Conservation (phyloP, 1,139 yeast species). For the Suhomyces panamericanus region DNA sequence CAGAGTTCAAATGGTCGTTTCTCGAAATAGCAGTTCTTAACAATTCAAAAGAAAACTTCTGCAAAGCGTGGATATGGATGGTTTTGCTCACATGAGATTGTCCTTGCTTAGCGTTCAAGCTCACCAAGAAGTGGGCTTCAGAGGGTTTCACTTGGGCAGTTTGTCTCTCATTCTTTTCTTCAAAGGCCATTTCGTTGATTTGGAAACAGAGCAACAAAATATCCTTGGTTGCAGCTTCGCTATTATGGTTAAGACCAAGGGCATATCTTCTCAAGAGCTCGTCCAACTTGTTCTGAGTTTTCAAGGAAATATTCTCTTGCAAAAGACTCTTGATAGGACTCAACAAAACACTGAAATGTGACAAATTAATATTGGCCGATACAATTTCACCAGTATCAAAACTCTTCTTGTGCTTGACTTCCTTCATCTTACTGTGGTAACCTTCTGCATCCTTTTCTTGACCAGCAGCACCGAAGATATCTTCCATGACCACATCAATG, state of each 20-base stretch:
- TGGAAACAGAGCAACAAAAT: constrained; percentile 75
- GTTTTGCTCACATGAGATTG: constrained; percentile 54
- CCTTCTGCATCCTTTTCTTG: constrained; percentile 95
- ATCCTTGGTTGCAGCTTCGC: constrained; percentile 55
- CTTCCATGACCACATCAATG: constrained; percentile 83
- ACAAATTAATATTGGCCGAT: constrained; percentile 63
- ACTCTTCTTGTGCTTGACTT: constrained; percentile 86
- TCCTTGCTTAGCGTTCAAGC: constrained; percentile 58
- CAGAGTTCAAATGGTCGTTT: constrained; percentile 56
- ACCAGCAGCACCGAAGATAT: constrained; percentile 88
- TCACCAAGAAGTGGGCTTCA: constrained; percentile 69
- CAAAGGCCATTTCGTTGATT: constrained; percentile 57
- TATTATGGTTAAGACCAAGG: constrained; percentile 74
- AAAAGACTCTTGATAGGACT: constrained; percentile 70
- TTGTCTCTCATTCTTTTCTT: constrained; percentile 24
- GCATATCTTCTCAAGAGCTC: constrained; percentile 77
- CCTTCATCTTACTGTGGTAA: constrained; percentile 82
- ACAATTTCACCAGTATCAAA: constrained; percentile 83
- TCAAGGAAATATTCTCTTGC: constrained; percentile 63
- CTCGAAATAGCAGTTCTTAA: constrained; percentile 70
- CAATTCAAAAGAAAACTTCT: constrained; percentile 76
- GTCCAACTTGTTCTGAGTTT: constrained; percentile 72
- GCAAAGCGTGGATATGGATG: constrained; percentile 57
- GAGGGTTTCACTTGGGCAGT: constrained; percentile 14
- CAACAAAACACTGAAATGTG: constrained; percentile 59